Evolutionary conservation across 1,139 yeast genomes (phyloP).

Genomic region (Taphrina sp.): DNA sequence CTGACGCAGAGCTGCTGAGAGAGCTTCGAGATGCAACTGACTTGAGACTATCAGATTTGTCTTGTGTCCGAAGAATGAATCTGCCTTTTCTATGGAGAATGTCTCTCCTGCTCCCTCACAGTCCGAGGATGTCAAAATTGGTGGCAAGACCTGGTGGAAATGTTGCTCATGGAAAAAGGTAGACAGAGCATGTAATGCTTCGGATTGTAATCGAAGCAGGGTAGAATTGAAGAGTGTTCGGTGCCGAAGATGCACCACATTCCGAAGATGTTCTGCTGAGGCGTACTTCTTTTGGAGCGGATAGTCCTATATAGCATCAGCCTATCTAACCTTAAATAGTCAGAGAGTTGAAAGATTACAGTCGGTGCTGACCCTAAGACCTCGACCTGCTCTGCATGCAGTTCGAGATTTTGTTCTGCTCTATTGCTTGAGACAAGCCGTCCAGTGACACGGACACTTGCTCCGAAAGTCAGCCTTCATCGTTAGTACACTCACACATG

Average conservation of each 20-base stretch:
- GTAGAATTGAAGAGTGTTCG: slow-evolving; percentile 65
- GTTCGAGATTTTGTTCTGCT: slow-evolving; percentile 34
- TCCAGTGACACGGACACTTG: slow-evolving; percentile 51
- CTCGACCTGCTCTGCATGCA: slow-evolving; percentile 36
- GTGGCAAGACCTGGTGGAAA: slow-evolving; percentile 77
- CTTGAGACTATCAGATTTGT: slow-evolving; percentile 85
- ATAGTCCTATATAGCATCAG: slow-evolving; percentile 60
- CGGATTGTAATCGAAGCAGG: slow-evolving; percentile 68
- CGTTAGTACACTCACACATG: slow-evolving; percentile 41
- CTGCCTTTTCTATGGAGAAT: slow-evolving; percentile 52
- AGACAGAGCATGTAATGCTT: slow-evolving; percentile 56
- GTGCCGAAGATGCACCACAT: slow-evolving; percentile 67
- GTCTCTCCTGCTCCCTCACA: slow-evolving; percentile 98
- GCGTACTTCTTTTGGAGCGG: slow-evolving; percentile 83
- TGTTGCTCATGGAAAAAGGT: slow-evolving; percentile 55
- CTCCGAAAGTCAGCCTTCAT: slow-evolving; percentile 48
- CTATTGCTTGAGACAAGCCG: slow-evolving; percentile 39
- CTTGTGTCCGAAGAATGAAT: slow-evolving; percentile 60
- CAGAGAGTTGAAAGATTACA: background rate
- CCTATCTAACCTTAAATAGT: too few relatives aligned
- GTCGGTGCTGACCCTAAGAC: slow-evolving; percentile 48
- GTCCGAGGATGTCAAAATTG: slow-evolving; percentile 81
- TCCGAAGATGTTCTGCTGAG: slow-evolving; percentile 62
- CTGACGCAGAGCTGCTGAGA: slow-evolving; percentile 68
- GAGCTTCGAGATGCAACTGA: slow-evolving; percentile 83